Percentiles rank a stretch among this genome's conserved stretches.
Conservation (phyloP, 352 stramenopile genomes). For the Pythium dissimile region DNA sequence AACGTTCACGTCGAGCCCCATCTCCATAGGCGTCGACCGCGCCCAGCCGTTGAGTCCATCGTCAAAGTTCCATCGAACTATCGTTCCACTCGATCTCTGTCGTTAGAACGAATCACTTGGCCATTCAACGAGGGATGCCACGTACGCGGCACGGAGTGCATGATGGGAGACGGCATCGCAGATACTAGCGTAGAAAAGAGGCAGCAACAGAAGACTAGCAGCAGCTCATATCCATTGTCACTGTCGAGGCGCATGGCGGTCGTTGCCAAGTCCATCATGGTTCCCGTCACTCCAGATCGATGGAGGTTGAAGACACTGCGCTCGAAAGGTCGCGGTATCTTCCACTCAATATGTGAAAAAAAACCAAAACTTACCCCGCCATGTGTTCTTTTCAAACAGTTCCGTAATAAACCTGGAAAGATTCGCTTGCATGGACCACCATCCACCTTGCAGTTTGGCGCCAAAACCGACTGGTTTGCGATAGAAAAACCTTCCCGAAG, state of each 20-base stretch:
- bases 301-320: not conserved
- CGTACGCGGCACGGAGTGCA: constrained; percentile 40
- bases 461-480: constrained; percentile 14
- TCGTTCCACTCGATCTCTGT: too few relatives aligned
- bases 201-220: too few relatives aligned
- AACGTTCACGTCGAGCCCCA: constrained; percentile 56
- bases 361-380: not conserved
- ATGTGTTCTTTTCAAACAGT: constrained; percentile 9
- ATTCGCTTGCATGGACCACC: constrained; percentile 19
- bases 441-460: constrained; percentile 22
- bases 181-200: not conserved
- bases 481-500: not conserved
- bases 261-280: not conserved
- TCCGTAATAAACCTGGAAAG: constrained; percentile 18
- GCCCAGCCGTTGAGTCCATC: constrained; percentile 57
- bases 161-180: constrained; percentile 16
- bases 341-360: constrained; percentile 8
- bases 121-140: not conserved
- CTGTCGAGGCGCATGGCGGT: too few relatives aligned
- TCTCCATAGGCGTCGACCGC: constrained; percentile 59
- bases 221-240: too few relatives aligned
- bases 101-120: not conserved
- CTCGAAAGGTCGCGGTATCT: constrained; percentile 10
- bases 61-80: constrained; percentile 63
- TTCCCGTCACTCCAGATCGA: not conserved